Conservation (phyloP, 1,284 basidiomycete species). For the Puccinia coronata region DNA sequence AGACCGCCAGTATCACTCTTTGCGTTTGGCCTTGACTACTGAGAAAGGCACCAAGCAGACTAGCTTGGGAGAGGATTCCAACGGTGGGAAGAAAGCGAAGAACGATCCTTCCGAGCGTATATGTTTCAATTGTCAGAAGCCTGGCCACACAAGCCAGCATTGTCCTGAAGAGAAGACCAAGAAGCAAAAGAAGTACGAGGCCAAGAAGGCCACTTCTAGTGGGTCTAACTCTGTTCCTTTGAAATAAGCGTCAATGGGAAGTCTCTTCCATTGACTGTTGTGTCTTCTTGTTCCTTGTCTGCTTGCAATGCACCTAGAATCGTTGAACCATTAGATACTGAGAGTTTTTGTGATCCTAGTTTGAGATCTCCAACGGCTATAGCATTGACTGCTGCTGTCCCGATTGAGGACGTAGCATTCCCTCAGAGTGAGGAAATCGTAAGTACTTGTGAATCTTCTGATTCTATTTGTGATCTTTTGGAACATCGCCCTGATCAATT, state of each 20-base stretch:
- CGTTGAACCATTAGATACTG: not conserved
- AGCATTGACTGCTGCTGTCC: not conserved
- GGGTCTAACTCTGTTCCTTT: not conserved
- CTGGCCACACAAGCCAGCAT: not conserved
- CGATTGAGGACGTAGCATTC: not conserved
- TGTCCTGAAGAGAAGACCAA: not conserved
- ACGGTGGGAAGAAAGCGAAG: not conserved
- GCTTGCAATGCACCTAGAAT: not conserved
- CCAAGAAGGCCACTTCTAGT: not conserved
- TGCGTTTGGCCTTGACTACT: not conserved
- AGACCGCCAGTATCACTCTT: not conserved
- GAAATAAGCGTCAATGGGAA: not conserved
- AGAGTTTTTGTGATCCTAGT: not conserved
- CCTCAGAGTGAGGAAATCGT: not conserved
- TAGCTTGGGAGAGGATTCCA: not conserved
- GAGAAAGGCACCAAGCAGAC: not conserved
- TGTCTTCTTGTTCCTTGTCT: not conserved
- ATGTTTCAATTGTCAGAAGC: conserved; percentile 3
- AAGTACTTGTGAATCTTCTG: no score
- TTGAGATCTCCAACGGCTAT: not conserved
- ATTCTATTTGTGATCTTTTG: not conserved
- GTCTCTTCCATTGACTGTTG: not conserved
- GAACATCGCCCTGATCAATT: not conserved
- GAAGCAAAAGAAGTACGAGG: not conserved
- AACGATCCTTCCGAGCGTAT: not conserved